Conservation (phyloP, 164 flowering plant genomes). For the grape (Vitis vinifera) region ASM3070453v1 NC_081820.1:26849501-26850000, state of each 20-base stretch:
- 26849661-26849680: too few species aligned
- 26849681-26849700: too few species aligned
- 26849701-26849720: neutral
- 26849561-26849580: slow-evolving; percentile 44
- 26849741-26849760: slow-evolving; percentile 58
- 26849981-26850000: slow-evolving; percentile 74
- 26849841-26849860: slow-evolving; percentile 44
- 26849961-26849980: slow-evolving; percentile 86
- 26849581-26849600: too few species aligned
- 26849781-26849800: slow-evolving; percentile 43
- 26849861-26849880: slow-evolving; percentile 1
- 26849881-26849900: neutral
- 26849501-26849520: slow-evolving; percentile 75
- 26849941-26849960: slow-evolving; percentile 73
- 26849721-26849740: slow-evolving; percentile 1
- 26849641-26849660: too few species aligned
- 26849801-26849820: slow-evolving; percentile 60
- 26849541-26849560: slow-evolving; percentile 87
- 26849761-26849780: slow-evolving; percentile 65
- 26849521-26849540: slow-evolving; percentile 86
- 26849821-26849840: slow-evolving; percentile 45
- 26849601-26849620: too few species aligned
- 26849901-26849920: slow-evolving; percentile 1
- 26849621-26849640: too few species aligned
- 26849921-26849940: slow-evolving; percentile 68